phyloP scores from a whole-genome alignment of 2,329 filamentous ascomycete genomes.

The Atkinsonella texensis region DNA sequence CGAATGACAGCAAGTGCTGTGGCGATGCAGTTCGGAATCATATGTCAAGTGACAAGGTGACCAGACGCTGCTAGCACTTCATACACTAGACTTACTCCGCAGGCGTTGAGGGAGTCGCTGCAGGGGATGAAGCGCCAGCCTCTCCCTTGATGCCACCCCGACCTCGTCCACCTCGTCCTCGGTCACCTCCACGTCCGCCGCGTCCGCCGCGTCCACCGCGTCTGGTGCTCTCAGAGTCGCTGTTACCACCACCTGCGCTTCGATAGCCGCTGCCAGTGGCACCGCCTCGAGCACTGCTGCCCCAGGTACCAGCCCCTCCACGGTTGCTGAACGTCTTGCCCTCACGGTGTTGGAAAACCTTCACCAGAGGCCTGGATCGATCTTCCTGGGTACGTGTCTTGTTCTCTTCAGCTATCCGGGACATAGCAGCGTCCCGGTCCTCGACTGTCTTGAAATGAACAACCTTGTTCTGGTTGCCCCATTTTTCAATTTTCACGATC shows the following conservation, averaged over 20 bases:
- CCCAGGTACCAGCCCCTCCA: conserved; percentile 56
- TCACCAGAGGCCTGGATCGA: conserved; percentile 68
- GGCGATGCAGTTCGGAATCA: not conserved
- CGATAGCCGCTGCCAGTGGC: conserved; percentile 61
- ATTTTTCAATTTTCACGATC: conserved; percentile 68
- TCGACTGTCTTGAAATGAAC: conserved; percentile 72
- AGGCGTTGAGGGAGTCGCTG: conserved; percentile 37
- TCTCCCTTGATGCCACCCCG: conserved; percentile 48
- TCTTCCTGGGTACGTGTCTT: conserved; percentile 63
- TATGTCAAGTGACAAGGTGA: not conserved
- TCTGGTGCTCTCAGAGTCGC: conserved; percentile 49
- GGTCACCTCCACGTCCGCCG: conserved; percentile 45
- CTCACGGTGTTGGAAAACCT: conserved; percentile 65
- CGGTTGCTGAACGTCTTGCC: conserved; percentile 43
- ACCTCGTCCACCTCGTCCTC: conserved; percentile 44
- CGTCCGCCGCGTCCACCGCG: conserved; percentile 44
- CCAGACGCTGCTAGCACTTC: not conserved
- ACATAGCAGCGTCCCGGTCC: conserved; percentile 69
- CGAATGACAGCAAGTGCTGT: not conserved
- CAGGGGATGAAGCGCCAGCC: conserved; percentile 41
- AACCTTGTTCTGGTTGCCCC: conserved; percentile 68
- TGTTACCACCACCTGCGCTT: conserved; percentile 66
- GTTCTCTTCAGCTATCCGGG: conserved; percentile 60
- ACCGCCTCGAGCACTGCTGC: conserved; percentile 52
- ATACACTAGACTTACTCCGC: conserved; percentile 19